Evolutionary conservation across 805 yeast genomes (phyloP).

Genomic region (Ogataea siamensis): DNA sequence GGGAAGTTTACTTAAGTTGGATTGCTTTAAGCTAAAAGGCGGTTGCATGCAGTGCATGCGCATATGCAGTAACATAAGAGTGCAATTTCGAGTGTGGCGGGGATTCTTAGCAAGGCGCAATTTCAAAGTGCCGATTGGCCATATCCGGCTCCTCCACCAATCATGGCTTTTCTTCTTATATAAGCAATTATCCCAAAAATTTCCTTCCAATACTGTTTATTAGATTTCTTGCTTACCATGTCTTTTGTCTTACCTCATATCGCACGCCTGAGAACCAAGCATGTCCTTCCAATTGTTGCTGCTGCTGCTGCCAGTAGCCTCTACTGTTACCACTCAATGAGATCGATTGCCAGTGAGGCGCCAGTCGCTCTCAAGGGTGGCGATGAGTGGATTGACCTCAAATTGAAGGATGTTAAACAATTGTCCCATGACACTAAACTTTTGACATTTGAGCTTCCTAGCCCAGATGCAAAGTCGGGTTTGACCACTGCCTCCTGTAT

Average conservation of each 20-base stretch:
- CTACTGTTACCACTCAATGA: slow-evolving; percentile 46
- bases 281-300: slow-evolving; percentile 22
- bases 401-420: slow-evolving; percentile 45
- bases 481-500: slow-evolving; percentile 75
- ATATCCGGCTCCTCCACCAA: slow-evolving; percentile 4
- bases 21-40: not conserved
- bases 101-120: not conserved
- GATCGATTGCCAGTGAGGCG: slow-evolving; percentile 28
- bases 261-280: slow-evolving; percentile 17
- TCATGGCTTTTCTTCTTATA: slow-evolving; percentile 3
- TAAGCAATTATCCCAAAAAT: slow-evolving; percentile 1
- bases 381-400: slow-evolving; percentile 71
- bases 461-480: slow-evolving; percentile 68
- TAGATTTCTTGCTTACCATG: slow-evolving; percentile 7
- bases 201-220: not conserved
- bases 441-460: slow-evolving; percentile 67
- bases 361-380: slow-evolving; percentile 57
- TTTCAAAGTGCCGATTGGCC: not conserved
- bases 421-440: slow-evolving; percentile 64
- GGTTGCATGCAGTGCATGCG: not conserved
- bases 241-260: slow-evolving; percentile 10
- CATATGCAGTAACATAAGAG: not conserved
- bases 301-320: slow-evolving; percentile 15
- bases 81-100: not conserved
- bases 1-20: too few relatives aligned